phyloP scores from a whole-genome alignment of 164 flowering plant genomes.

The Magnolia kwangsiensis region DNA sequence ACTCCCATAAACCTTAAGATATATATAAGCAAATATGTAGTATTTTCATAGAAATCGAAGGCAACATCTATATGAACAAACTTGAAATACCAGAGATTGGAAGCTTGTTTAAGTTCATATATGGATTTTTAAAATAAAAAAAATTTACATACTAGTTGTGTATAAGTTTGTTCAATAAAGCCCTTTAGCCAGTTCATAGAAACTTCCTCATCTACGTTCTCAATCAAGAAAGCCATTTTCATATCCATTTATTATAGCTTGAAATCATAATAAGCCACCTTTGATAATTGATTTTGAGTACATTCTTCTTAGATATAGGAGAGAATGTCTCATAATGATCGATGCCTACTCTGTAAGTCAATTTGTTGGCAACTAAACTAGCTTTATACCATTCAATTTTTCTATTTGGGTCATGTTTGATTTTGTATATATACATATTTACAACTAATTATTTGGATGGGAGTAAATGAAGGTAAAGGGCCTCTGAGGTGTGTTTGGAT shows the following conservation, averaged over 20 bases:
- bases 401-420: neutral
- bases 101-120: conserved; percentile 1
- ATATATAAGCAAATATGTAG: too few relatives aligned
- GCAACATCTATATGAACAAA: neutral
- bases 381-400: neutral
- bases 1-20: too few relatives aligned
- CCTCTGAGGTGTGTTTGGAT: too few relatives aligned
- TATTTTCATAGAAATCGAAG: neutral
- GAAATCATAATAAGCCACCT: conserved; percentile 4
- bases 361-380: too few relatives aligned
- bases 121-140: neutral
- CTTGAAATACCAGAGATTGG: neutral
- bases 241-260: neutral
- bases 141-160: neutral
- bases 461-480: too few relatives aligned
- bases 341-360: neutral
- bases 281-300: neutral
- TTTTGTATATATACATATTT: neutral
- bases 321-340: neutral
- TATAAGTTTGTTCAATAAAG: neutral
- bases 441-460: neutral
- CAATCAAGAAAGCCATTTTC: too few relatives aligned
- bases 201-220: too few relatives aligned
- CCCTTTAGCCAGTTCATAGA: neutral
- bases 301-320: neutral